Percentiles rank a stretch among this genome's conserved stretches.
These are phyloP conservation scores for Ascochyta fabae DNA, from an alignment of 2,329 filamentous ascomycete genomes.

Conservation along the genomic window DNA sequence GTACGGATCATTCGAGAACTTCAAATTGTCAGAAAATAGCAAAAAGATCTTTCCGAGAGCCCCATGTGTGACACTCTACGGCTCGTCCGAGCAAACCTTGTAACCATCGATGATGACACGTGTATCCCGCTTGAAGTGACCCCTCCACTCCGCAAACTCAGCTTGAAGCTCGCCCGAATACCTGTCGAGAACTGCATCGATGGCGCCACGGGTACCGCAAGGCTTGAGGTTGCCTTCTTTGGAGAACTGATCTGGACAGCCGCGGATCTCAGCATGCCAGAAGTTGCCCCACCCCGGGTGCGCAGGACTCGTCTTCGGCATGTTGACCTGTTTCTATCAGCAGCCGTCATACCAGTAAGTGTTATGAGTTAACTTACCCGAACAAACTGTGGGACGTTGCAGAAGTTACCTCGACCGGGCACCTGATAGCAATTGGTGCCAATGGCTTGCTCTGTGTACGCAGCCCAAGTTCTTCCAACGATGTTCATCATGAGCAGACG, in stretches of 20 bases:
- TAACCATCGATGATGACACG: constrained; percentile 1
- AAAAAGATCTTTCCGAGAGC: too few relatives aligned
- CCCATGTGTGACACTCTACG: background rate
- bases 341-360: background rate
- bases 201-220: background rate
- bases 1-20: too few relatives aligned
- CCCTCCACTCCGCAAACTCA: background rate
- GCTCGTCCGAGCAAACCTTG: background rate
- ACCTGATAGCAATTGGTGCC: background rate
- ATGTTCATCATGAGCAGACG: background rate
- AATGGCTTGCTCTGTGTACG: background rate
- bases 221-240: background rate
- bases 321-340: background rate
- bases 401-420: background rate
- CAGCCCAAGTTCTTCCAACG: background rate
- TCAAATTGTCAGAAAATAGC: too few relatives aligned
- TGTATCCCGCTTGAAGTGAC: background rate
- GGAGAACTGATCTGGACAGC: background rate
- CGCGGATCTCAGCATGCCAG: background rate
- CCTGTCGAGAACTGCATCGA: background rate
- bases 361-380: background rate
- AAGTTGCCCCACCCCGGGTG: background rate
- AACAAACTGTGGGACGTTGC: background rate
- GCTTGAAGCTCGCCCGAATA: background rate
- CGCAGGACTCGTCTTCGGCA: background rate